A percentile compares a stretch with the other conserved stretches of the same genome.
phyloP scores from a whole-genome alignment of 768 basidiomycete species.

The Pulveroboletus sp. region DNA sequence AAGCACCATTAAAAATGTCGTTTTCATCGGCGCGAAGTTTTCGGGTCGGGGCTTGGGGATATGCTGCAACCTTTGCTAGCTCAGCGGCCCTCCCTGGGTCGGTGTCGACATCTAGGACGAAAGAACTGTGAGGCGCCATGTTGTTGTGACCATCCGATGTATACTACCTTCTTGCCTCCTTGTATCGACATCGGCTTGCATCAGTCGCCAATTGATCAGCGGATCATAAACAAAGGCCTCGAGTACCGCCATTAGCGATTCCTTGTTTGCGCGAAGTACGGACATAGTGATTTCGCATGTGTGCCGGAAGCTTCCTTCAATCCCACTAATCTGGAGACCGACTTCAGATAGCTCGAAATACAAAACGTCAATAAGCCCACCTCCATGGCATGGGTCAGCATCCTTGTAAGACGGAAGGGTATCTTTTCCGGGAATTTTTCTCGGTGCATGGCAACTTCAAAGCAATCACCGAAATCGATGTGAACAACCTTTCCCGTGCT shows the following conservation, averaged over 20 bases:
- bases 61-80: slow-evolving; percentile 59
- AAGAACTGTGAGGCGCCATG: neutral
- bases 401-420: slow-evolving; percentile 95
- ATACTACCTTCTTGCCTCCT: slow-evolving; percentile 61
- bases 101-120: slow-evolving; percentile 35
- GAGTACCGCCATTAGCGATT: slow-evolving; percentile 97
- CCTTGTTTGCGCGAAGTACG: slow-evolving; percentile 93
- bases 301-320: slow-evolving; percentile 93
- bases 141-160: neutral
- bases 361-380: slow-evolving; percentile 36
- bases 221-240: slow-evolving; percentile 99
- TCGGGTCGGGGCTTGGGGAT: slow-evolving; percentile 75
- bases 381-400: slow-evolving; percentile 99
- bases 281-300: slow-evolving; percentile 98
- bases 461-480: slow-evolving; percentile 97
- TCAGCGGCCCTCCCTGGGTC: slow-evolving; percentile 57
- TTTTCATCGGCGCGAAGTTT: slow-evolving; percentile 89
- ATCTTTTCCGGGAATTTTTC: slow-evolving; percentile 99
- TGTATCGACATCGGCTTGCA: slow-evolving; percentile 76
- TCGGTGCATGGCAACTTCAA: slow-evolving; percentile 95
- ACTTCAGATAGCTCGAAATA: slow-evolving; percentile 1
- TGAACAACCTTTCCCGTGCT: slow-evolving; percentile 94
- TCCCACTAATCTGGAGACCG: slow-evolving; percentile 80
- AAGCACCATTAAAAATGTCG: slow-evolving; percentile 84
- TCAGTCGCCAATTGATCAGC: slow-evolving; percentile 93